These are phyloP conservation scores for Phytophthora cactorum DNA, from an alignment of 352 stramenopile genomes.

Conservation along the genomic window DNA sequence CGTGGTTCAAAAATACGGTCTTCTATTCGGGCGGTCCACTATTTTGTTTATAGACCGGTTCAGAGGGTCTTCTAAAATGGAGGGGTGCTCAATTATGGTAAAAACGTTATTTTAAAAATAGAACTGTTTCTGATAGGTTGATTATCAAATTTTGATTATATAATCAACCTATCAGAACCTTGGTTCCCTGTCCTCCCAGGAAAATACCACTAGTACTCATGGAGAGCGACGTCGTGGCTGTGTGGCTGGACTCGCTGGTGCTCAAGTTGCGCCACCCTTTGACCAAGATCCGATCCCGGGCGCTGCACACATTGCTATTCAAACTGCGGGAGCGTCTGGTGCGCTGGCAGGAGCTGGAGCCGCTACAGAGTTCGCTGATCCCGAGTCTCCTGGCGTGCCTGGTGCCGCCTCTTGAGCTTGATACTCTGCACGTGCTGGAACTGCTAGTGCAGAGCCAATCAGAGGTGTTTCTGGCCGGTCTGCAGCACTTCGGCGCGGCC, in stretches of 20 bases:
- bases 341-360: constrained; percentile 38
- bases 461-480: constrained; percentile 34
- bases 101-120: too few relatives aligned
- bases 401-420: constrained; percentile 46
- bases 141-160: too few relatives aligned
- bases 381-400: constrained; percentile 48
- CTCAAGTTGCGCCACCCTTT: constrained; percentile 73
- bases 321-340: constrained; percentile 73
- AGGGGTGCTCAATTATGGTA: too few relatives aligned
- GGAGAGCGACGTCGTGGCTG: constrained; percentile 3
- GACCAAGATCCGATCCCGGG: constrained; percentile 57
- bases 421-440: constrained; percentile 60
- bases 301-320: constrained; percentile 65
- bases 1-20: too few relatives aligned
- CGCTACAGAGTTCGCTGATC: constrained; percentile 40
- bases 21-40: too few relatives aligned
- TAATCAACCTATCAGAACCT: too few relatives aligned
- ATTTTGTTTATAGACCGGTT: too few relatives aligned
- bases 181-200: not conserved
- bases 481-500: constrained; percentile 44
- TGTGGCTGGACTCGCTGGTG: constrained; percentile 44
- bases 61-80: too few relatives aligned
- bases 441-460: constrained; percentile 43
- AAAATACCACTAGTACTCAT: not conserved
- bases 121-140: too few relatives aligned